Conservation (phyloP, 768 basidiomycete species). For the Tubosaeta sp. region DNA sequence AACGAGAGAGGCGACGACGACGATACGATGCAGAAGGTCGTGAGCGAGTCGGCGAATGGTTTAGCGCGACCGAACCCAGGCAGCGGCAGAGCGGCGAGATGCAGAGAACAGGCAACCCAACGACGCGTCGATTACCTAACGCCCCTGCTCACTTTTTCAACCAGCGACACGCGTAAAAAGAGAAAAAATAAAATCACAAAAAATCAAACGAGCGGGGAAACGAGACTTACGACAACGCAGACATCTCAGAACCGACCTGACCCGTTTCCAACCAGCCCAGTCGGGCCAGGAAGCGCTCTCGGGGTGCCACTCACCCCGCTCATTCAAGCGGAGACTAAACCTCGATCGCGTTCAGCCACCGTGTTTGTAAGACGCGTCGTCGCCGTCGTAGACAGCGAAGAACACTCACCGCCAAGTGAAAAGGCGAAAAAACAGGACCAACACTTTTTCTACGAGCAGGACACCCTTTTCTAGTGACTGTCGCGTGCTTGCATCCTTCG, state of each 20-base stretch:
- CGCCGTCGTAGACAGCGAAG: constrained; percentile 7
- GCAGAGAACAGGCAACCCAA: constrained; percentile 17
- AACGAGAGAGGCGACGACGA: constrained; percentile 4
- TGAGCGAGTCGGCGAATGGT: constrained; percentile 3
- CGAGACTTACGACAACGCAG: neutral
- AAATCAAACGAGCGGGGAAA: neutral
- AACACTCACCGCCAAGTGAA: neutral
- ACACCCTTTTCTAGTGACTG: neutral
- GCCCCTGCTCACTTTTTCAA: constrained; percentile 18
- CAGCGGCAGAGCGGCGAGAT: constrained; percentile 23
- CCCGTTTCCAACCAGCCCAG: constrained; percentile 15
- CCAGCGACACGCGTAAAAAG: constrained; percentile 18
- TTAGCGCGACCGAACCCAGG: constrained; percentile 14
- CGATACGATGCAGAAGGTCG: neutral
- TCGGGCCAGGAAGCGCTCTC: neutral
- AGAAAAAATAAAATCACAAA: neutral
- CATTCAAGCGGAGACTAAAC: constrained; percentile 20
- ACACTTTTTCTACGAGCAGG: neutral
- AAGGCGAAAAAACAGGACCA: neutral
- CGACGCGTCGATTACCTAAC: constrained; percentile 34
- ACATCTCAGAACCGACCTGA: neutral
- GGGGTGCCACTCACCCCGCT: neutral
- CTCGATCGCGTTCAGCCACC: neutral
- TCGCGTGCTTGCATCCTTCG: neutral
- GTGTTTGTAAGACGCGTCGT: constrained; percentile 5